Conservation (phyloP, 164 flowering plant genomes). For the Tinospora cordifolia region DNA sequence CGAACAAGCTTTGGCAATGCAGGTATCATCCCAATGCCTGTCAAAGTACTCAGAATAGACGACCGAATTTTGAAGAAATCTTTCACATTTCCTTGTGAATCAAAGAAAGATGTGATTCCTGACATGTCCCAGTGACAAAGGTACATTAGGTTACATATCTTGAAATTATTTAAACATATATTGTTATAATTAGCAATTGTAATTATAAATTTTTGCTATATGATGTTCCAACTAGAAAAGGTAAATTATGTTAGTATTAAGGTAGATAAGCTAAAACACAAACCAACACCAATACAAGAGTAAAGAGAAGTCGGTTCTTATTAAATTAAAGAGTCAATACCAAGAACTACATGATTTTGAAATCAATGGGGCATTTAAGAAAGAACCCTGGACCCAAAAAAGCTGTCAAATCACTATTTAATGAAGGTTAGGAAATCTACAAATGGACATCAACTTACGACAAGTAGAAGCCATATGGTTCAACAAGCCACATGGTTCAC, state of each 20-base stretch:
- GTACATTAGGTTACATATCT: no score
- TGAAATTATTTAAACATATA: no score
- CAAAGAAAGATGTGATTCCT: constrained; percentile 79
- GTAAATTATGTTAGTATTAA: background rate
- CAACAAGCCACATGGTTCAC: constrained; percentile 89
- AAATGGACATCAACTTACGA: constrained; percentile 42
- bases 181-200: no score
- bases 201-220: no score
- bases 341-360: background rate
- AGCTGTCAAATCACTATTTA: background rate
- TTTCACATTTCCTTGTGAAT: constrained; percentile 54
- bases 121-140: constrained; percentile 16
- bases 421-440: background rate
- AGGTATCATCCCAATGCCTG: constrained; percentile 66
- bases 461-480: constrained; percentile 77
- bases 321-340: background rate
- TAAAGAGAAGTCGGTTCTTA: background rate
- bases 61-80: constrained; percentile 45
- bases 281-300: background rate
- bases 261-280: background rate
- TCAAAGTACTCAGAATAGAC: constrained; percentile 43
- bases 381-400: background rate
- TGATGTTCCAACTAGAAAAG: no score
- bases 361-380: background rate
- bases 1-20: constrained; percentile 60